phyloP scores from a whole-genome alignment of 768 basidiomycete genomes.

The Tremella fuciformis region DNA sequence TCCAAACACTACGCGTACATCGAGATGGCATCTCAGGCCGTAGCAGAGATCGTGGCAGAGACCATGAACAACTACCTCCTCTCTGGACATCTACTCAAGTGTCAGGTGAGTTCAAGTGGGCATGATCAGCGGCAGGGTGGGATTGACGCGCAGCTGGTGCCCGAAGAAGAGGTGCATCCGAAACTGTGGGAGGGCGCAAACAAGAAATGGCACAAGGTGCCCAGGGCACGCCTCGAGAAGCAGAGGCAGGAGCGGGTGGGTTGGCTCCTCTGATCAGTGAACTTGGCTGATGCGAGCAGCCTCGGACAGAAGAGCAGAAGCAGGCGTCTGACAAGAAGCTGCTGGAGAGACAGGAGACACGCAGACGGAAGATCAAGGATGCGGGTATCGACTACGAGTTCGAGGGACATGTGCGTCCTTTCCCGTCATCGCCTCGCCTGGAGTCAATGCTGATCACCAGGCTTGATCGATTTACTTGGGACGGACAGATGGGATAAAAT shows the following conservation, averaged over 20 bases:
- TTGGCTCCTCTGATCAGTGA: neutral
- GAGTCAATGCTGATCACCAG: neutral
- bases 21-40: slow-evolving; percentile 82
- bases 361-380: slow-evolving; percentile 73
- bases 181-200: slow-evolving; percentile 97
- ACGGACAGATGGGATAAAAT: neutral
- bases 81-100: slow-evolving; percentile 86
- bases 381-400: slow-evolving; percentile 86
- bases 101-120: slow-evolving; percentile 58
- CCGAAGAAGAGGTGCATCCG: slow-evolving; percentile 84
- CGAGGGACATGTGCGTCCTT: slow-evolving; percentile 70
- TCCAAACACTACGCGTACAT: slow-evolving; percentile 98
- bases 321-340: slow-evolving; percentile 65
- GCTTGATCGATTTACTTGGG: neutral
- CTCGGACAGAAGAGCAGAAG: slow-evolving; percentile 70
- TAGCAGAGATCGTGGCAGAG: slow-evolving; percentile 92
- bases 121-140: no score
- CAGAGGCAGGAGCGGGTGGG: slow-evolving; percentile 77
- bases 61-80: slow-evolving; percentile 99
- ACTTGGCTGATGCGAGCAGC: slow-evolving; percentile 54
- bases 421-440: neutral
- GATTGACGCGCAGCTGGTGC: slow-evolving; percentile 61
- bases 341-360: slow-evolving; percentile 69
- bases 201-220: slow-evolving; percentile 78
- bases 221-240: slow-evolving; percentile 67